Evolutionary conservation across 1,139 yeast genomes (phyloP).

Genomic region (Geotrichum phurueaensis): DNA sequence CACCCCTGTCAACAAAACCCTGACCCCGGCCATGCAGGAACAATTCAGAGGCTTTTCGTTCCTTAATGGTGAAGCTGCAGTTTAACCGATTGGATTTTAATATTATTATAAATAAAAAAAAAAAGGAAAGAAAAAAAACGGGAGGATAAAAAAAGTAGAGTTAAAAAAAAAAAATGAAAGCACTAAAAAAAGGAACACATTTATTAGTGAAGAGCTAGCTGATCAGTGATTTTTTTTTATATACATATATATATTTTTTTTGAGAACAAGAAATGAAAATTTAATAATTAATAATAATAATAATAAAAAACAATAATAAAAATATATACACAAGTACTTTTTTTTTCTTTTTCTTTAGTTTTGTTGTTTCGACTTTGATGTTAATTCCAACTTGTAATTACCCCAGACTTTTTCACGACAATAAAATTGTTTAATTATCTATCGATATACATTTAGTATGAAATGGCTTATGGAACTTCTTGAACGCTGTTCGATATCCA

Average conservation of each 20-base stretch:
- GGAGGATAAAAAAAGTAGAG: background rate
- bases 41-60: conserved; percentile 96
- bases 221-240: no score
- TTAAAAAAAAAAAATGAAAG: background rate
- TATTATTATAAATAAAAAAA: background rate
- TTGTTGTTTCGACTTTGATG: no score
- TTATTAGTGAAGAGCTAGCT: no score
- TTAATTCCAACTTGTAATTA: no score
- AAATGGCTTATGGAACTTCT: no score
- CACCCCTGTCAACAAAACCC: conserved; percentile 86
- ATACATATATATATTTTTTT: no score
- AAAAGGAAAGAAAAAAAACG: background rate
- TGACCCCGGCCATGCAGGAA: conserved; percentile 87
- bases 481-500: no score
- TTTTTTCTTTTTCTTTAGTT: no score
- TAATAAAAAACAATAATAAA: background rate
- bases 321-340: background rate
- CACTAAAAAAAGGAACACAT: background rate
- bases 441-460: no score
- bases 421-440: background rate
- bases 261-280: no score
- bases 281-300: no score
- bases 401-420: background rate
- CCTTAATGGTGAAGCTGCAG: conserved; percentile 53
- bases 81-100: background rate